These are phyloP conservation scores for Gymnopilus dilepis DNA, from an alignment of 768 basidiomycete genomes.

Conservation along the genomic window DNA sequence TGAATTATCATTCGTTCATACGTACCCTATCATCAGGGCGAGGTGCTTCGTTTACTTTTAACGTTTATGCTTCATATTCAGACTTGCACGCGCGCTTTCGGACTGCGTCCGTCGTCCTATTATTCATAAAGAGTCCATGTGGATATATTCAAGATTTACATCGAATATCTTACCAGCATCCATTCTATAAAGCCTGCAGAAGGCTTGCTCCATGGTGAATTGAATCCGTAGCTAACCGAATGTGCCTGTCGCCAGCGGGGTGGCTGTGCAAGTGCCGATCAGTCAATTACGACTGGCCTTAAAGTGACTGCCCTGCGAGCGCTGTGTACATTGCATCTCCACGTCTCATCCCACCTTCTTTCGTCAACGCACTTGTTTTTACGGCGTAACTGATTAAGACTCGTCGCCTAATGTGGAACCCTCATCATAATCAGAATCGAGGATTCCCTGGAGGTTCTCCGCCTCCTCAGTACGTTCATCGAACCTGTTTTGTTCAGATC, in stretches of 20 bases:
- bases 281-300: background rate
- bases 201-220: too few relatives aligned
- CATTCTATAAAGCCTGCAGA: too few relatives aligned
- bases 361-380: background rate
- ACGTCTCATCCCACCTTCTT: background rate
- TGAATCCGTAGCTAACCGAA: too few relatives aligned
- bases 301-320: background rate
- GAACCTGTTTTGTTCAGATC: background rate
- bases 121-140: too few relatives aligned
- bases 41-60: too few relatives aligned
- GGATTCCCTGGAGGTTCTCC: constrained; percentile 27
- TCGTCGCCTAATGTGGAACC: constrained; percentile 38
- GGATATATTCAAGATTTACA: too few relatives aligned
- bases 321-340: background rate
- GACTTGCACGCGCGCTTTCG: too few relatives aligned
- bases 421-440: constrained; percentile 33
- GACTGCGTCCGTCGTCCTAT: too few relatives aligned
- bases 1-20: too few relatives aligned
- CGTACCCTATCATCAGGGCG: too few relatives aligned
- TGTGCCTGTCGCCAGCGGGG: background rate
- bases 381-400: background rate
- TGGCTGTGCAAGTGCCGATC: constrained; percentile 5
- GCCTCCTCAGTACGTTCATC: constrained; percentile 19
- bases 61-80: too few relatives aligned
- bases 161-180: too few relatives aligned